A percentile compares a stretch with the other conserved stretches of the same genome.
phyloP scores from a whole-genome alignment of 176 grass and related monocot species.

The Dactylis glomerata region DNA sequence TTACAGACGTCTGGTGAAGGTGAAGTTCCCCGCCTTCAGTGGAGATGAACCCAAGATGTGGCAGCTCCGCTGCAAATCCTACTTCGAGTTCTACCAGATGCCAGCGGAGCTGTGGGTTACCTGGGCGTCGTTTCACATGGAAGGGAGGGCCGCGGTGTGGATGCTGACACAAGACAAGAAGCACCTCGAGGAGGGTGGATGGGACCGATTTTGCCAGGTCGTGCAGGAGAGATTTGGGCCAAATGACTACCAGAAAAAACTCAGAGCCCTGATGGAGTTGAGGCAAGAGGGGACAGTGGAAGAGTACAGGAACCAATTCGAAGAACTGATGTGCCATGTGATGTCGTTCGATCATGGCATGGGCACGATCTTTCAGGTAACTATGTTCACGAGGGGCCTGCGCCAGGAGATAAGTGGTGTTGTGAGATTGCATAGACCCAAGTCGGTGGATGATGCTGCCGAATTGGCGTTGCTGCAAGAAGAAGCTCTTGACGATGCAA shows the following conservation, averaged over 20 bases:
- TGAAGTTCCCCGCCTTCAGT: conserved; percentile 1
- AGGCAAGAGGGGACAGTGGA: not conserved
- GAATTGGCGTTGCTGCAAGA: not conserved
- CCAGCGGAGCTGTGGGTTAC: not conserved
- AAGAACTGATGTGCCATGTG: not conserved
- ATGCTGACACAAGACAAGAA: not conserved
- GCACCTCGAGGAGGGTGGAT: not conserved
- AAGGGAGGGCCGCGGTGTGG: not conserved
- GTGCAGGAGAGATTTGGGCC: not conserved
- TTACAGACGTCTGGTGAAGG: not conserved
- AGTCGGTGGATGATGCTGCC: not conserved
- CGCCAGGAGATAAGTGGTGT: not conserved
- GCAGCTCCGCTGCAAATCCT: not conserved
- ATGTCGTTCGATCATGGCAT: not conserved
- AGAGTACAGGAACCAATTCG: not conserved
- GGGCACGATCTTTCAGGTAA: not conserved
- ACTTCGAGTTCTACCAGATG: conserved; percentile 14
- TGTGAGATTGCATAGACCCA: not conserved
- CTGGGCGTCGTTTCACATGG: conserved; percentile 7
- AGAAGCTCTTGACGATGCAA: not conserved
- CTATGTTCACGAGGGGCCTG: not conserved
- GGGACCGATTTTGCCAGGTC: not conserved
- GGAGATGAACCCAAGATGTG: not conserved
- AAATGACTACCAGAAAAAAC: not conserved
- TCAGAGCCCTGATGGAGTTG: not conserved